A percentile compares a stretch with the other conserved stretches of the same genome.
Conservation (phyloP, 129 eudicot species). For the Gnaphalium uliginosum region DNA sequence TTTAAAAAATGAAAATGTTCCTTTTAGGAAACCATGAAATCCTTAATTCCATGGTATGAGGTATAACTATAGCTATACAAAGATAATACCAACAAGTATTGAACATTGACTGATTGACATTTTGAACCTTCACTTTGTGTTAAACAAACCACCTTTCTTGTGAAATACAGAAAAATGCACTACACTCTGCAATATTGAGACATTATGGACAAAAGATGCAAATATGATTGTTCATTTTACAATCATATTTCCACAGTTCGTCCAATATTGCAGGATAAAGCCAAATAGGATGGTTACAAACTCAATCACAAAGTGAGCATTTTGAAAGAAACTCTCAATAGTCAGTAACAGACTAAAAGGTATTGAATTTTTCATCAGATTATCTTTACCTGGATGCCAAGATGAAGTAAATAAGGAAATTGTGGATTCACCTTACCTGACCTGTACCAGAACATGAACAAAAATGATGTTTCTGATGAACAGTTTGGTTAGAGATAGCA, state of each 20-base stretch:
- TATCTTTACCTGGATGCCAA: slow-evolving; percentile 76
- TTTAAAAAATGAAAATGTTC: no score
- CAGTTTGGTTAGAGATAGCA: not conserved
- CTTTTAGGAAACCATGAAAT: no score
- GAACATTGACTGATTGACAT: no score
- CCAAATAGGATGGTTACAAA: not conserved
- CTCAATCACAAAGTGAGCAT: not conserved
- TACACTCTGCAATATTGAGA: not conserved
- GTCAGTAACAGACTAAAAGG: not conserved
- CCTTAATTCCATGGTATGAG: no score
- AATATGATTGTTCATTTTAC: not conserved
- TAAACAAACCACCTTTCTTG: not conserved
- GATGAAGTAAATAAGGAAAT: slow-evolving; percentile 80
- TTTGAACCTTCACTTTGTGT: no score
- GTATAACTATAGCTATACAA: no score
- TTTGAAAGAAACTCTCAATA: not conserved
- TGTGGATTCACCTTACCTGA: slow-evolving; percentile 71
- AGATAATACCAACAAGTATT: no score
- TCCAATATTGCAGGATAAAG: not conserved
- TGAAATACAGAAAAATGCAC: not conserved
- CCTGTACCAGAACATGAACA: slow-evolving; percentile 36
- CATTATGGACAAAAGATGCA: not conserved
- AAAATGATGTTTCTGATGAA: slow-evolving; percentile 1
- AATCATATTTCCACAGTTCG: not conserved
- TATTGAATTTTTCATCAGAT: not conserved